Evolutionary conservation across 73 alveolate genomes (phyloP).

Genomic region (Effrenium voratum): DNA sequence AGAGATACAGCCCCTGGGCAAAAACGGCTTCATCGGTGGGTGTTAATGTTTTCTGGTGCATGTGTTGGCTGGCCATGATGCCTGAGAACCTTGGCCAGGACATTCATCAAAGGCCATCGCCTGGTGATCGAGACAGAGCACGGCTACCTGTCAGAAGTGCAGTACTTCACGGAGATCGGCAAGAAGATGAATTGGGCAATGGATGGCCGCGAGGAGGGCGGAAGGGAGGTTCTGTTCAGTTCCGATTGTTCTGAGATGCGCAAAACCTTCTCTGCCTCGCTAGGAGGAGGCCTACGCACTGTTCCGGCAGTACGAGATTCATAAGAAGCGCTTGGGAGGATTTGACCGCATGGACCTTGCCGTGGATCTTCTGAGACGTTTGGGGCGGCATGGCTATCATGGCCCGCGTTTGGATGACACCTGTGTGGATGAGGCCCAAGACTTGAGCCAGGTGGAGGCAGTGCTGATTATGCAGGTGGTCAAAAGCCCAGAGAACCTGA

Average conservation of each 20-base stretch:
- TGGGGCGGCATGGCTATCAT: background rate
- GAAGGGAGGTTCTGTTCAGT: too few species aligned
- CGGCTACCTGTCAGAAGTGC: background rate
- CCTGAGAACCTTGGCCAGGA: too few species aligned
- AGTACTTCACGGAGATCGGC: background rate
- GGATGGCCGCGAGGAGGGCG: background rate
- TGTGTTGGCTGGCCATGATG: too few species aligned
- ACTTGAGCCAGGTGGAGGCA: slow-evolving; percentile 11
- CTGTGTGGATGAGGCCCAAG: slow-evolving; percentile 4
- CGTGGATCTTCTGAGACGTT: background rate
- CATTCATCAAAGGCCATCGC: slow-evolving; percentile 12
- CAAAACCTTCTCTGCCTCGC: background rate
- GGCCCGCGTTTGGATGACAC: background rate
- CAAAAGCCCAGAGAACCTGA: background rate
- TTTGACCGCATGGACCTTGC: slow-evolving; percentile 20
- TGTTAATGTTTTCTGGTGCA: too few species aligned
- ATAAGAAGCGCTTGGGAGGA: background rate
- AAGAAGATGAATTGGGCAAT: slow-evolving; percentile 16
- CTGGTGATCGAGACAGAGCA: background rate
- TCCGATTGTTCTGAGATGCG: too few species aligned
- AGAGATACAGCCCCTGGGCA: background rate
- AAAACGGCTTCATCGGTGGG: too few species aligned
- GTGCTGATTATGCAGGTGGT: background rate
- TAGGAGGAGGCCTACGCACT: background rate
- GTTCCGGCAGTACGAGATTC: background rate